Base-by-base conservation (phyloP, 1,139 yeast species). In the Blastobotrys raffinosifermentans region DNA sequence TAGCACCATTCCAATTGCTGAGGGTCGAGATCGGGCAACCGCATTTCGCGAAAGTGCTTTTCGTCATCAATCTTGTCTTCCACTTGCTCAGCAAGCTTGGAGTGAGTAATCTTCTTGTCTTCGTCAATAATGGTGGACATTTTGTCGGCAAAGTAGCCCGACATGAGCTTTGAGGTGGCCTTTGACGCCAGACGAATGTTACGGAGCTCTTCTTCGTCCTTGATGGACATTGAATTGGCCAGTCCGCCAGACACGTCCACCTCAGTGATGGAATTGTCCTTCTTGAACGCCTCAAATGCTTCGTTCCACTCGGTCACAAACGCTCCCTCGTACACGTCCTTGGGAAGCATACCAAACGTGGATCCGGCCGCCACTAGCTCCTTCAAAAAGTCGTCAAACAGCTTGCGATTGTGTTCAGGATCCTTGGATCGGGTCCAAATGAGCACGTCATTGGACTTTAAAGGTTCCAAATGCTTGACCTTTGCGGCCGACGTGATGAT, bases 1-100 rank as follows among this genome's bases (percentile, higher is more conserved):
- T 86, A 87, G 51, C 96, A 84, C 96, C 96, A 91, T 60, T 91
- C 97, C 25, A 91, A 65, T 46, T 78, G 76, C 45, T 77, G 79
- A 3, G 82, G 69, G 53, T 86, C 95, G 50, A 86, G 82, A 39
- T 77, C 89, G 7, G 78, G 72, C 7, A 76, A 60, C 52, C 80
- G 82, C 49, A 72, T 63, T 32, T 69, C 68, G 44, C 67, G 71
- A 60, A 81, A 75, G 69, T 86, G 83, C 53, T 75, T 78, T 43
- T 72, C 70, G 51, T 77, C 84, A 49, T 87, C 96, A 48, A 91
- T 82, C 58, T 80, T 82, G 55, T 72, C 77, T 58, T 89, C 96
- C 36, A 91, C 70, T 53, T 72, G 75, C 49, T 86, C 94, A 36
- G 89, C 74, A 35, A 91, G 64, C 53, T 78, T 76, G 9, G 77